Evolutionary conservation across 768 basidiomycete species (phyloP).

Genomic region (Mycena kentingensis): DNA sequence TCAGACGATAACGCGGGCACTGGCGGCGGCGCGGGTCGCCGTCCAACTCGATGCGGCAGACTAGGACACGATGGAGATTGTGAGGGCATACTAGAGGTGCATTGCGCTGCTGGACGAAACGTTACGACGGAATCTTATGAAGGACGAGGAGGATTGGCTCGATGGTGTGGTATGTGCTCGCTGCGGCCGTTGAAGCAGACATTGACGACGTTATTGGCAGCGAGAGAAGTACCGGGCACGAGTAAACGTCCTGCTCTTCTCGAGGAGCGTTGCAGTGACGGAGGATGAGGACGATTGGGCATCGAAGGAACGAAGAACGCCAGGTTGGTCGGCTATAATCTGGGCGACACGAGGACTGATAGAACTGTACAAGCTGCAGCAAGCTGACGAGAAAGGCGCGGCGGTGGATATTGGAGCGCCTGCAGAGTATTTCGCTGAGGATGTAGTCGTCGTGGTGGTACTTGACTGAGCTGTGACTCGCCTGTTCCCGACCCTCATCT

Average conservation of each 20-base stretch:
- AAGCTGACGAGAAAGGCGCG: no score
- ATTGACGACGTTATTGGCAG: not conserved
- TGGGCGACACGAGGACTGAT: conserved; percentile 8
- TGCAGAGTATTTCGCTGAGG: not conserved
- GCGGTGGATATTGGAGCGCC: no score
- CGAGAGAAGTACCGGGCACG: conserved; percentile 13
- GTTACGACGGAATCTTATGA: conserved; percentile 1
- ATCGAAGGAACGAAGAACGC: not conserved
- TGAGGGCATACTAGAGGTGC: conserved; percentile 13
- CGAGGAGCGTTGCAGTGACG: conserved; percentile 2
- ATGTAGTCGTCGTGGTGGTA: not conserved
- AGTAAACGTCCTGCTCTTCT: conserved; percentile 8
- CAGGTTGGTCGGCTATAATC: not conserved
- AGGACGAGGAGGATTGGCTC: conserved; percentile 6
- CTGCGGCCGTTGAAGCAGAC: not conserved
- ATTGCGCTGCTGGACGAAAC: conserved; percentile 15
- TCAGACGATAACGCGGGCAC: conserved; percentile 19
- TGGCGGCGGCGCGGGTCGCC: conserved; percentile 13
- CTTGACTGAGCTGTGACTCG: not conserved
- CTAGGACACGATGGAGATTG: conserved; percentile 12
- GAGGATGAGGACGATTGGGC: not conserved
- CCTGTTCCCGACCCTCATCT: conserved; percentile 1
- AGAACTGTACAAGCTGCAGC: no score
- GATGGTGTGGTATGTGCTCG: conserved; percentile 4
- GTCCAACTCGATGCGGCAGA: conserved; percentile 19